Evolutionary conservation across 345 rosid species (phyloP).

Genomic region (Hibiscus tridactylites): DNA sequence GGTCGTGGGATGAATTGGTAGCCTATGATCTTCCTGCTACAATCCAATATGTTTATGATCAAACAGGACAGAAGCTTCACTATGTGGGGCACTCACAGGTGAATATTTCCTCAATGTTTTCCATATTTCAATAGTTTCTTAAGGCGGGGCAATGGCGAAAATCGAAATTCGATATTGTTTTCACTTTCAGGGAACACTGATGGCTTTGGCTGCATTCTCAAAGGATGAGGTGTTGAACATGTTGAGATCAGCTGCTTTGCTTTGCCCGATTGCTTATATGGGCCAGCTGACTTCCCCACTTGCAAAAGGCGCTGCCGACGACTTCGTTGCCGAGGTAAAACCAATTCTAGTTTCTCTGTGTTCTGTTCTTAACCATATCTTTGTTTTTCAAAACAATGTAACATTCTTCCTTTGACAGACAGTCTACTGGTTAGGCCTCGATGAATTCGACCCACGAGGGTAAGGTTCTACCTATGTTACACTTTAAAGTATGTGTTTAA

Average conservation of each 20-base stretch:
- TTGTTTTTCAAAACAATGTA: no score
- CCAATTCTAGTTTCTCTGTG: neutral
- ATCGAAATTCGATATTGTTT: neutral
- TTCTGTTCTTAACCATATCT: no score
- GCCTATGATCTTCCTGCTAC: conserved; percentile 48
- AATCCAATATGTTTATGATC: conserved; percentile 28
- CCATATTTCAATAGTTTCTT: neutral
- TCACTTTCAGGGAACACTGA: conserved; percentile 37
- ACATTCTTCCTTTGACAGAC: conserved; percentile 23
- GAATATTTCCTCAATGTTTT: neutral
- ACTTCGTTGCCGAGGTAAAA: conserved; percentile 36
- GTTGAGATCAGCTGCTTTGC: conserved; percentile 49
- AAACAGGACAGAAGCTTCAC: conserved; percentile 37
- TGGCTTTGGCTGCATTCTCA: conserved; percentile 44
- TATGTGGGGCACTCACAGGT: conserved; percentile 50
- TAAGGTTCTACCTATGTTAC: conserved; percentile 4
- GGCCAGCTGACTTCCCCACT: conserved; percentile 37
- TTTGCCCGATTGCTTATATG: conserved; percentile 39
- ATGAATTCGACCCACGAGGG: conserved; percentile 38
- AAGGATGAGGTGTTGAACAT: conserved; percentile 22
- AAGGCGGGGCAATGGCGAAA: neutral
- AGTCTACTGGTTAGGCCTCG: conserved; percentile 26
- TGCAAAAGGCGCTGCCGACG: conserved; percentile 25
- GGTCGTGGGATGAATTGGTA: conserved; percentile 53
- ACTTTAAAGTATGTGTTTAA: no score